A percentile compares a stretch with the other conserved stretches of the same genome.
Conservation (phyloP, 2,329 filamentous ascomycete species). For the Colletotrichum incanum region DNA sequence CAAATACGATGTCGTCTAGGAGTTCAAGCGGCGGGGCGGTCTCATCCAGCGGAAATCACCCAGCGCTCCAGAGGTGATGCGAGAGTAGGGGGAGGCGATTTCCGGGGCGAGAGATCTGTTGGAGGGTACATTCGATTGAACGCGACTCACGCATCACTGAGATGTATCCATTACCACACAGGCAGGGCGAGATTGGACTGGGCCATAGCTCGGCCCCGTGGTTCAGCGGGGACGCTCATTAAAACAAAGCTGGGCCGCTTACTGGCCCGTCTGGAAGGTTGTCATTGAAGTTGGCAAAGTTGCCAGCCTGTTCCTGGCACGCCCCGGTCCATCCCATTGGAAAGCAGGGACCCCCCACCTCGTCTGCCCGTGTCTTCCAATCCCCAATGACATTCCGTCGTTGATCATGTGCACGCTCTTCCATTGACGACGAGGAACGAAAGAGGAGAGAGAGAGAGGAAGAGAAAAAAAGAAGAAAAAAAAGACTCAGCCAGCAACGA, state of each 20-base stretch:
- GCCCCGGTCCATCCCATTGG: conserved; percentile 29
- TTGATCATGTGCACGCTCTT: neutral
- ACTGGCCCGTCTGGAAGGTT: conserved; percentile 5
- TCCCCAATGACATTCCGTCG: conserved; percentile 1
- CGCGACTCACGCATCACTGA: rapidly evolving
- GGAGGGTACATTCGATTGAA: neutral
- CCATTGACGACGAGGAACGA: neutral
- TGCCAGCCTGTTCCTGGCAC: conserved; percentile 34
- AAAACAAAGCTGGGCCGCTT: conserved; percentile 36
- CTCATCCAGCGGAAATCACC: conserved; percentile 38
- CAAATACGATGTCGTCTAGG: conserved; percentile 39
- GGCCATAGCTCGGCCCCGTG: conserved; percentile 26
- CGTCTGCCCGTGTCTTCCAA: conserved; percentile 1
- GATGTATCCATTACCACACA: neutral
- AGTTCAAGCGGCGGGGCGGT: conserved; percentile 39
- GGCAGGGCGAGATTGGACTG: conserved; percentile 32
- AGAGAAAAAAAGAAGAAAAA: no score
- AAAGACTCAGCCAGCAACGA: neutral
- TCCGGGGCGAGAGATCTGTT: conserved; percentile 7
- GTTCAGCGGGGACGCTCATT: conserved; percentile 35
- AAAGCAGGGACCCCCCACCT: conserved; percentile 24
- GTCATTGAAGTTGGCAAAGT: neutral
- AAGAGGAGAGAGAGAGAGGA: neutral
- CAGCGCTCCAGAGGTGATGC: conserved; percentile 33
- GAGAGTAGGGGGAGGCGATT: conserved; percentile 29